A percentile compares a stretch with the other conserved stretches of the same genome.
Conservation (phyloP, 495 filamentous ascomycete genomes). For the Podospora sp. region DNA sequence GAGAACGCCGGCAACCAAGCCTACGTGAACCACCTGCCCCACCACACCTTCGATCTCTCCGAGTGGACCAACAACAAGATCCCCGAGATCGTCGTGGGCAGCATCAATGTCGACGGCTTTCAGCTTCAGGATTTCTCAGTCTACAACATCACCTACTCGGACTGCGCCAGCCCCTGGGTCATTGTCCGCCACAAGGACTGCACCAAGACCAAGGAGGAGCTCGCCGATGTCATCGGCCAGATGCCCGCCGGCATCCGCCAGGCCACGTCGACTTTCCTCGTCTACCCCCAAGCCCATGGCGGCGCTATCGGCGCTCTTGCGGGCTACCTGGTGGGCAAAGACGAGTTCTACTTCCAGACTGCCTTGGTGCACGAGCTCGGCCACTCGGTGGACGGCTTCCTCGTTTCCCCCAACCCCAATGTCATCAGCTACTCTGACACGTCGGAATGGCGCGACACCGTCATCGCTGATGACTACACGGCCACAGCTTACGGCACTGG, state of each 20-base stretch:
- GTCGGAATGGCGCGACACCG: background rate
- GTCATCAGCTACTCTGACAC: background rate
- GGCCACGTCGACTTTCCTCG: background rate
- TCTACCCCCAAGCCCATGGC: no score
- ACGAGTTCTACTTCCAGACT: no score
- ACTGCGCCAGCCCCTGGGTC: background rate
- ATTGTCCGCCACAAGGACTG: background rate
- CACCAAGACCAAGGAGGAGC: background rate
- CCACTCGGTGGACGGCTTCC: no score
- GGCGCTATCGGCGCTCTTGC: no score
- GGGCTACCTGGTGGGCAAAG: no score
- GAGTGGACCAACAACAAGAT: background rate
- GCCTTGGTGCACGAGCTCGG: no score
- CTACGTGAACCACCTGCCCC: background rate
- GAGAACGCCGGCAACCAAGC: background rate
- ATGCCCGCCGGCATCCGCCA: background rate
- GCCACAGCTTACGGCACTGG: background rate
- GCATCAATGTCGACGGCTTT: background rate
- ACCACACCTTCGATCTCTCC: background rate
- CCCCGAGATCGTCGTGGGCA: background rate
- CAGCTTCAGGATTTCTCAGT: background rate
- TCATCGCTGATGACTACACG: background rate
- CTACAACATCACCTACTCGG: constrained; percentile 3
- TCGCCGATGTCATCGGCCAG: background rate
- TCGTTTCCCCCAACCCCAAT: no score